Percentiles rank a stretch among this genome's conserved stretches.
Evolutionary conservation across 306 rosid genomes (phyloP).

Genomic region (Senna tora): DNA sequence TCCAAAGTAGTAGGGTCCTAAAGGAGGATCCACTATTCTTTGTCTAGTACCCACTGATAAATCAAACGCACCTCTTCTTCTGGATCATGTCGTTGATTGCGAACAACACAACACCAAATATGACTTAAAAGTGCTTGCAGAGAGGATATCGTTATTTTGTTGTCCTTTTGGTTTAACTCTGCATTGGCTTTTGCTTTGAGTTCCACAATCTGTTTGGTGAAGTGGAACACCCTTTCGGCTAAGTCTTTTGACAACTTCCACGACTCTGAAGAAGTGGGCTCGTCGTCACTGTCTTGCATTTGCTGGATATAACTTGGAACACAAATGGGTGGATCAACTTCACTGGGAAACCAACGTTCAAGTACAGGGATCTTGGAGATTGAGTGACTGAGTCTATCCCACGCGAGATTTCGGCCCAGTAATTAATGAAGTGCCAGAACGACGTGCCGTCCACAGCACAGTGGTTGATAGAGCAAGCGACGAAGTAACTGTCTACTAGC

Average conservation of each 20-base stretch:
- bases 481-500: constrained; percentile 39
- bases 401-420: constrained; percentile 50
- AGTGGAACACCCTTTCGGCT: constrained; percentile 28
- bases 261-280: too few relatives aligned
- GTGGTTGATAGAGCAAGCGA: constrained; percentile 24
- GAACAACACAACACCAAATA: constrained; percentile 44
- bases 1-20: constrained; percentile 44
- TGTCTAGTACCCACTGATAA: constrained; percentile 13
- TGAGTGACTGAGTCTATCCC: neutral
- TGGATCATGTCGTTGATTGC: neutral
- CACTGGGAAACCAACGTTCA: neutral
- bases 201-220: constrained; percentile 32
- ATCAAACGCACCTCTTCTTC: neutral
- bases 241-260: neutral
- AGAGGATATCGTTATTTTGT: constrained; percentile 40
- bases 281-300: neutral
- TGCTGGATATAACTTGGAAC: neutral
- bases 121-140: constrained; percentile 48
- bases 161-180: neutral
- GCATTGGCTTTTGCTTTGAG: constrained; percentile 48
- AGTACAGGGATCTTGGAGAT: neutral
- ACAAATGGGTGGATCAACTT: constrained; percentile 10
- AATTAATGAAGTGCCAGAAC: constrained; percentile 51
- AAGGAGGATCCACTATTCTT: constrained; percentile 26
- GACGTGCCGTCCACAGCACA: constrained; percentile 6